These are phyloP conservation scores for Allantophomopsis cytisporea DNA, from an alignment of 2,329 filamentous ascomycete species.

Conservation along the genomic window DNA sequence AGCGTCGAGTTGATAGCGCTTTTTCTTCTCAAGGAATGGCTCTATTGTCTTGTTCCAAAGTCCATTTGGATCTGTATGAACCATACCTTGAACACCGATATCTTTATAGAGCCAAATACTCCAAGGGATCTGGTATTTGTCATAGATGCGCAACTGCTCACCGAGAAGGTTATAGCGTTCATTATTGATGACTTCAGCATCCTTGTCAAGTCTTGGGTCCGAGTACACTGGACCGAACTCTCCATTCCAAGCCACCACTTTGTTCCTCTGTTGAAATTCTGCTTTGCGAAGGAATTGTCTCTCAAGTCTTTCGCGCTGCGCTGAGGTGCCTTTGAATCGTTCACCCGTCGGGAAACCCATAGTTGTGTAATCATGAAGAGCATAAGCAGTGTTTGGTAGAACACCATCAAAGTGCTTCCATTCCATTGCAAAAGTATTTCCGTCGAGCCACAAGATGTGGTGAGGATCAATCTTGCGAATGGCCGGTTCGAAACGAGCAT, in stretches of 20 bases:
- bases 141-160: slow-evolving; percentile 33
- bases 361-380: slow-evolving; percentile 27
- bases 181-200: slow-evolving; percentile 23
- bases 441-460: slow-evolving; percentile 29
- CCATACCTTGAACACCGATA: slow-evolving; percentile 38
- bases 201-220: slow-evolving; percentile 10
- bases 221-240: slow-evolving; percentile 31
- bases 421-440: slow-evolving; percentile 29
- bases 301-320: slow-evolving; percentile 25
- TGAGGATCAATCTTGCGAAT: slow-evolving; percentile 30
- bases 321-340: slow-evolving; percentile 23
- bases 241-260: slow-evolving; percentile 35
- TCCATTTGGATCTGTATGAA: slow-evolving; percentile 29
- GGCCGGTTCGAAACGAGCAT: slow-evolving; percentile 28
- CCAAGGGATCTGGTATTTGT: slow-evolving; percentile 34
- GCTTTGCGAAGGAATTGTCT: slow-evolving; percentile 29
- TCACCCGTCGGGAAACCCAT: slow-evolving; percentile 27
- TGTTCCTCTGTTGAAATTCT: slow-evolving; percentile 27
- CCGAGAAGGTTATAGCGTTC: slow-evolving; percentile 27
- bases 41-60: slow-evolving; percentile 33
- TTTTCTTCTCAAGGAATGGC: slow-evolving; percentile 39
- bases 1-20: slow-evolving; percentile 33
- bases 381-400: slow-evolving; percentile 29
- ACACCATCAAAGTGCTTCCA: slow-evolving; percentile 27
- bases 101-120: slow-evolving; percentile 45